Evolutionary conservation across 345 rosid genomes (phyloP), one percentile per base, ranked within the genome.

Genomic region (Nasturtium officinale): DNA sequence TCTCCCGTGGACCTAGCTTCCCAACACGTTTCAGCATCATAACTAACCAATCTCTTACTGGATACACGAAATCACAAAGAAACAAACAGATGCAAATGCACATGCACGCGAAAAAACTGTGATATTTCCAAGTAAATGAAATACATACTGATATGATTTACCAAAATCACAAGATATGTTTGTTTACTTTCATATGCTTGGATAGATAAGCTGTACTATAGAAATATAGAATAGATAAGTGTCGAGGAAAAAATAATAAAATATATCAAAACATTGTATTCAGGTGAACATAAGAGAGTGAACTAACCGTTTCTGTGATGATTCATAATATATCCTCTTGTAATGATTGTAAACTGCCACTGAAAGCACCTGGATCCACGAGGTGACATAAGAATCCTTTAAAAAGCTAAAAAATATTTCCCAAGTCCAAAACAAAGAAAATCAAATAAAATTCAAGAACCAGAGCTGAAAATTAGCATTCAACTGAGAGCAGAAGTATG

Each of bases 341-440:
- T 92, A 96, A 81, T 96, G 99, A 83, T 96, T 96, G 86, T 90
- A 96, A 71, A 96, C 98, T 32, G 97, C 99, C 67, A 92, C 99
- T 3, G 99, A 84, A 33, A 96, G 97, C 74, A 96, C 98, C 99
- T 96, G 85, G 48, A 81, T 61, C 67, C 51, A 67, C 54, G 11
- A 58, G 12, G 48, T 67, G 7, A 28, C 61, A 60, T 48, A 38
- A 63, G 53, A 60, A 47, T 8, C 6, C 12, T 0, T 25, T 45
- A 50, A 37, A 32, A 37, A 17, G 25, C 25, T 23, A 23, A 10
- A 18, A 35, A 1, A 3, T 11, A 12, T 9, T 55, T n/a, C 5
- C 52, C 3, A 55, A 9, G 28, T 54, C 55, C 45, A 48, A 40
- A 67, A 32, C 42, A 52, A 3, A 61, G 28, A 61, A 10, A 52